These are phyloP conservation scores for Claviceps capensis DNA, from an alignment of 2,329 filamentous ascomycete genomes.

Conservation along the genomic window DNA sequence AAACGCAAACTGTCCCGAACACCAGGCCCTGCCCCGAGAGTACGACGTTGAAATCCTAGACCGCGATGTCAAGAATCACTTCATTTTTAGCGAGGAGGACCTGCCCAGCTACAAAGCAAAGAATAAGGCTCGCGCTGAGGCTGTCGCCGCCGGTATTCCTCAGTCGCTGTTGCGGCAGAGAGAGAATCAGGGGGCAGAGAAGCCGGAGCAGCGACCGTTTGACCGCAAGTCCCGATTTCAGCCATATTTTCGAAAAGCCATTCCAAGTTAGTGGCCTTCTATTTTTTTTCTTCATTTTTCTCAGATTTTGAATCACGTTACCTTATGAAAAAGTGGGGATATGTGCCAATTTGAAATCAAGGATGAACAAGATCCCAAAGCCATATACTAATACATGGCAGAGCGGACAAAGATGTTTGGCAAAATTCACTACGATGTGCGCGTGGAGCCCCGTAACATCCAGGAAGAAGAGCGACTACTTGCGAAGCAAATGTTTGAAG, in stretches of 20 bases:
- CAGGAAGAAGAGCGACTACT: constrained; percentile 53
- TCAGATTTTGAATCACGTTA: no score
- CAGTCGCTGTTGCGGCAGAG: constrained; percentile 37
- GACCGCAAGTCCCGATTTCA: constrained; percentile 32
- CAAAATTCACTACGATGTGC: constrained; percentile 62
- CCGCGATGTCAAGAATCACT: constrained; percentile 64
- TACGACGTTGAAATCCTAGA: constrained; percentile 64
- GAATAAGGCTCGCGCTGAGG: constrained; percentile 41
- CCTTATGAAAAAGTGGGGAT: no score
- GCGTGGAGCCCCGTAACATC: constrained; percentile 59
- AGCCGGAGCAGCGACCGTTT: constrained; percentile 28
- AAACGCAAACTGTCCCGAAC: constrained; percentile 46
- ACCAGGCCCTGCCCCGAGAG: constrained; percentile 70
- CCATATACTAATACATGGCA: constrained; percentile 15
- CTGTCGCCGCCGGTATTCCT: constrained; percentile 44
- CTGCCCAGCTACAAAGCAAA: constrained; percentile 42
- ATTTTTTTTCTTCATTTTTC: no score
- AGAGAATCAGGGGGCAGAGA: constrained; percentile 7
- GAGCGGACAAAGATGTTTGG: constrained; percentile 69
- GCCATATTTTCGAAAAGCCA: constrained; percentile 56
- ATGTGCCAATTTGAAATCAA: no score
- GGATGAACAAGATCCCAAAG: no score
- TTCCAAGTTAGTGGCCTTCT: constrained; percentile 48
- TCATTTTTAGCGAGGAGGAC: constrained; percentile 87
- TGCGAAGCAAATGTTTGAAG: constrained; percentile 39